Base-by-base conservation (phyloP, 1,284 basidiomycete species). In the Ustilago cynodontis region DNA sequence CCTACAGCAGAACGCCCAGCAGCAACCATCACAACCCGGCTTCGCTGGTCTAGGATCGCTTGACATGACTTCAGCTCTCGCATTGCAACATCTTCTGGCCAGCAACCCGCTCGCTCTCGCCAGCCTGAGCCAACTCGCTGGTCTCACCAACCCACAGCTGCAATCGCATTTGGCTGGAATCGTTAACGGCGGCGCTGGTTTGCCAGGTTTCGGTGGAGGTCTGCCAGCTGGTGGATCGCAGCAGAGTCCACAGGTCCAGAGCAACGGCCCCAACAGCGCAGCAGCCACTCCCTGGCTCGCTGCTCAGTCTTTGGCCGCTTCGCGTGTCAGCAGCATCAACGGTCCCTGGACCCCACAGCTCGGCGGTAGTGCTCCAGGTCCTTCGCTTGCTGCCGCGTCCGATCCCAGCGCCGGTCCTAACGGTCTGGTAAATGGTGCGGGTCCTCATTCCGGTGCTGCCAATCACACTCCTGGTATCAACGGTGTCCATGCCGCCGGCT, bases 61-160 rank as follows among this genome's bases (percentile, higher is more conserved):
- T 50, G 83, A 85, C 60, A 72, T 85, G 62, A 81, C 81, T 7
- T 83, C 81, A 7, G 80, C 81, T 22, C 65, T 85, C n/a, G 83
- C 83, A n/a, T 63, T 85, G 22, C 83, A 85, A 65, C 82, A 85
- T 56, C 71, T 85, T 13, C 64, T 85, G 16, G 69, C 78, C 37
- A 76, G 73, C 68, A 85, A 83, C 31, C 82, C 83, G 10, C 59
- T 81, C 18, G 82, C 80, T 8, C 71, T 78, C 9, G 76, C 76
- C n/a, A 74, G 76, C 28, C 20, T 78, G 26, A 73, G 71, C 37
- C 76, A 78, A 35, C 60, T 78, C 11, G 76, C 76, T 10, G 76
- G 76, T 22, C 59, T 78, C 43, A 74, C 67, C 31, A 78, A 78
- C 47, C 76, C 76, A 10, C 76, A 78, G 33, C 45, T 78, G n/a